Conservation (phyloP, 1,284 basidiomycete species). For the Cystobasidiaceae sp. region DNA sequence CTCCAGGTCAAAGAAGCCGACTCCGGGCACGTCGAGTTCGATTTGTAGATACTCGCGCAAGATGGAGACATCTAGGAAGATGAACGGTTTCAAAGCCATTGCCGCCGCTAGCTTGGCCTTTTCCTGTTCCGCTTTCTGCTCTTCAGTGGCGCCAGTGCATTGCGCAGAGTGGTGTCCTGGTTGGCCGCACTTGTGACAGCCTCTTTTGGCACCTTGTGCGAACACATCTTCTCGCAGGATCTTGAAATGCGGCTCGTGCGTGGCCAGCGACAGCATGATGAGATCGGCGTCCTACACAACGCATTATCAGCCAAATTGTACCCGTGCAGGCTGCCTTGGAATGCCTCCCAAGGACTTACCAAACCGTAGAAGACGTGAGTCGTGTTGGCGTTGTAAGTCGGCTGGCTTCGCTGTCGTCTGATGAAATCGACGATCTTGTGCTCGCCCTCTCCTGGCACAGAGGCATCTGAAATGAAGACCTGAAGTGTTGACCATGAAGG, state of each 20-base stretch:
- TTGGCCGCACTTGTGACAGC: slow-evolving; percentile 88
- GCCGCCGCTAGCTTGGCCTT: slow-evolving; percentile 53
- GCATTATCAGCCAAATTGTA: not conserved
- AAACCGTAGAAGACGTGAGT: slow-evolving; percentile 96
- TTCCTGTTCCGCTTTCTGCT: slow-evolving; percentile 44
- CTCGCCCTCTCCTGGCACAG: slow-evolving; percentile 96
- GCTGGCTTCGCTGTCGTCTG: slow-evolving; percentile 77
- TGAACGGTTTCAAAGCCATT: slow-evolving; percentile 95
- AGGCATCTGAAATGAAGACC: slow-evolving; percentile 94
- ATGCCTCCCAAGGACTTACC: slow-evolving; percentile 51
- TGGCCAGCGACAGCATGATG: slow-evolving; percentile 97
- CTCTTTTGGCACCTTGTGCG: slow-evolving; percentile 59
- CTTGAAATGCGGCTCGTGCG: slow-evolving; percentile 95
- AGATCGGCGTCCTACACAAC: slow-evolving; percentile 82
- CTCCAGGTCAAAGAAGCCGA: slow-evolving; percentile 87
- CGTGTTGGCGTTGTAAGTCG: slow-evolving; percentile 89
- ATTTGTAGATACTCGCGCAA: slow-evolving; percentile 96
- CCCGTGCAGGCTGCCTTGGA: not conserved
- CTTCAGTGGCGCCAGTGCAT: slow-evolving; percentile 61
- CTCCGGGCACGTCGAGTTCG: slow-evolving; percentile 75
- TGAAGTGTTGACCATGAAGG: slow-evolving; percentile 94
- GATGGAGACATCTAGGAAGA: slow-evolving; percentile 94
- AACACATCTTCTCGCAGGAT: slow-evolving; percentile 98
- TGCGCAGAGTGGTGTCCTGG: slow-evolving; percentile 90
- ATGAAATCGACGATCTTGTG: slow-evolving; percentile 99